Evolutionary conservation across 192 early-diverging fungal genomes (phyloP).

Genomic region (Lobosporangium transversale): DNA sequence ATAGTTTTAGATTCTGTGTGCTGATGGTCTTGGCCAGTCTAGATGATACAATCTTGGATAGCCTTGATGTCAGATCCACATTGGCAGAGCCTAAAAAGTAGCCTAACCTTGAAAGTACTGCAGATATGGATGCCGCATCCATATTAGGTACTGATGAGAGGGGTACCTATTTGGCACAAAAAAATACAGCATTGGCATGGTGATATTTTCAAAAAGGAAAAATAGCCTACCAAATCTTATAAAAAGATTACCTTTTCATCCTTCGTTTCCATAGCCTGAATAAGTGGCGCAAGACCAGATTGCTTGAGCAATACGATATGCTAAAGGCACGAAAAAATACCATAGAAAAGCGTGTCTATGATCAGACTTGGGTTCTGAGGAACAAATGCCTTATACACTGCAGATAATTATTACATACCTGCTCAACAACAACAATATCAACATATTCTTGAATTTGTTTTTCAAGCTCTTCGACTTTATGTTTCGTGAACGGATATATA

Average conservation of each 20-base stretch:
- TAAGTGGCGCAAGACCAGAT: constrained; percentile 66
- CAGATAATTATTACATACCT: constrained; percentile 54
- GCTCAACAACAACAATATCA: constrained; percentile 70
- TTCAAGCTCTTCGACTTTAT: constrained; percentile 64
- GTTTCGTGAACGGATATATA: constrained; percentile 72
- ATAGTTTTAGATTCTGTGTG: constrained; percentile 60
- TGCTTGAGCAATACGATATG: constrained; percentile 68
- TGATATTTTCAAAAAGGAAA: too few relatives aligned
- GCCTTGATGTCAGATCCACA: constrained; percentile 65
- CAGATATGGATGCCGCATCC: constrained; percentile 60
- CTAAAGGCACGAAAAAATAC: constrained; percentile 38
- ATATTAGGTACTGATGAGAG: constrained; percentile 62
- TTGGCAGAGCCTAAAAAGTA: constrained; percentile 69
- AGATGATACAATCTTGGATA: constrained; percentile 57
- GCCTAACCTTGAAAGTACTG: constrained; percentile 70
- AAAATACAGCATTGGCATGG: too few relatives aligned
- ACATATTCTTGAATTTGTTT: constrained; percentile 71
- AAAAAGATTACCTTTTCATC: constrained; percentile 57
- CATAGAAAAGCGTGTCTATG: neutral
- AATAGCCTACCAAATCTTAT: neutral
- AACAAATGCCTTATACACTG: neutral
- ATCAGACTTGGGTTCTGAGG: too few relatives aligned
- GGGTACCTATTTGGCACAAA: constrained; percentile 62
- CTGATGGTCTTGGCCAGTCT: constrained; percentile 64
- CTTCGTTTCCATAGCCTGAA: constrained; percentile 65